Evolutionary conservation across 768 basidiomycete genomes (phyloP), one percentile per base, ranked within the genome.

Genomic region (Cystobasidium onofrii): DNA sequence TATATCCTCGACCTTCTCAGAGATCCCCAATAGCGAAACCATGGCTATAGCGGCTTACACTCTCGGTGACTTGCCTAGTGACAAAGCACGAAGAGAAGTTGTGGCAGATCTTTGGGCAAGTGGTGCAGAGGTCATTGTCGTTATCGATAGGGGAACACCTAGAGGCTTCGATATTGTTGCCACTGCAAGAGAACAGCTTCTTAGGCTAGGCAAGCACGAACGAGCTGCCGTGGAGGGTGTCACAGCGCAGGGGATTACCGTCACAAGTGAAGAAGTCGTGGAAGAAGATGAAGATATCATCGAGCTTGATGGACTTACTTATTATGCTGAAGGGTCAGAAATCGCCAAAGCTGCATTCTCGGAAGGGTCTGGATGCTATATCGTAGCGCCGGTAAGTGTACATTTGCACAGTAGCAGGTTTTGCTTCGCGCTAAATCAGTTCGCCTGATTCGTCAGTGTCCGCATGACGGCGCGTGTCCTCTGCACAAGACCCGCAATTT

Each of bases 91-190:
- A 74, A 88, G 87, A 81, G 82, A 84, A 1, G 79, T 92, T 55
- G 84, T 94, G 31, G 87, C 88, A 78, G 87, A 90, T 77, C 90
- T 97, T 85, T 97, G 93, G 93, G 85, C 90, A 57, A 91, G 91
- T 77, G 92, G 91, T 54, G 92, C 92, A 25, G 87, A 89, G 78
- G 86, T 87, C 27, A 87, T 96, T 61, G 90, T 93, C 66, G 83
- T 99, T 54, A 88, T 97, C 74, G 96, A 99, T 80, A 89, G 92
- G 72, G 88, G 86, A 55, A 88, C 88, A 4, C 84, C 83, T 29
- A 82, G 83, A 57, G 92, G 93, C 0, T 98, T 95, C 80, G 85
- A 87, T 77, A 83, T 83, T 27, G 86, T 96, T 52, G 86, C 87
- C n/a, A 87, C 89, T 78, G 91, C 92, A 7, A 83, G 93, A 74